Evolutionary conservation across 1,139 yeast species (phyloP).

Genomic region (Arxiozyma slooffiae): DNA sequence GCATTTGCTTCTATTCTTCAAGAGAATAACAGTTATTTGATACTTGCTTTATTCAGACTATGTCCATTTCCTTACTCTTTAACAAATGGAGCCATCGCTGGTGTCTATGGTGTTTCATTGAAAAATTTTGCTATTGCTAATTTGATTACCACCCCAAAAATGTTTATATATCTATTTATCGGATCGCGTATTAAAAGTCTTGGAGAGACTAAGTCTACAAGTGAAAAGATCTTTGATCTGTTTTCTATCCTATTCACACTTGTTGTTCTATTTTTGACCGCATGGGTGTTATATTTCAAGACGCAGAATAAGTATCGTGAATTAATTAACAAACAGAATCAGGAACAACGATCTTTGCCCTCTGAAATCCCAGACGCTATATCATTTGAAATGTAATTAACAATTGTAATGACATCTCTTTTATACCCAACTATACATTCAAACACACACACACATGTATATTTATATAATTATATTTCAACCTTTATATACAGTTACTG

Average conservation of each 20-base stretch:
- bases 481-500: not conserved
- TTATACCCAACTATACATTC: not conserved
- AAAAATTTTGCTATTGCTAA: conserved; percentile 63
- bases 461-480: too few relatives aligned
- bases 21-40: conserved; percentile 53
- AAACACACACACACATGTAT: too few relatives aligned
- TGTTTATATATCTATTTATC: conserved; percentile 64
- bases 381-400: conserved; percentile 5
- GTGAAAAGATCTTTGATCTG: conserved; percentile 51
- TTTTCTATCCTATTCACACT: conserved; percentile 53
- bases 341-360: conserved; percentile 1
- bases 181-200: conserved; percentile 68
- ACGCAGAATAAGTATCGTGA: conserved; percentile 33
- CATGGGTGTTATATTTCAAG: conserved; percentile 60
- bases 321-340: conserved; percentile 14
- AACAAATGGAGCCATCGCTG: conserved; percentile 85
- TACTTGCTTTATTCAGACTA: conserved; percentile 62
- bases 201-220: conserved; percentile 48
- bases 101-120: conserved; percentile 63
- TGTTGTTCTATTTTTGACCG: conserved; percentile 48
- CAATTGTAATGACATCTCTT: not conserved
- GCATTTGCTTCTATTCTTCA: conserved; percentile 71
- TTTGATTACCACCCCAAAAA: conserved; percentile 67
- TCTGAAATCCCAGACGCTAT: conserved; percentile 6
- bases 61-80: conserved; percentile 92